Base-by-base conservation (phyloP, 2,329 filamentous ascomycete species). In the Helotiales sp. region DNA sequence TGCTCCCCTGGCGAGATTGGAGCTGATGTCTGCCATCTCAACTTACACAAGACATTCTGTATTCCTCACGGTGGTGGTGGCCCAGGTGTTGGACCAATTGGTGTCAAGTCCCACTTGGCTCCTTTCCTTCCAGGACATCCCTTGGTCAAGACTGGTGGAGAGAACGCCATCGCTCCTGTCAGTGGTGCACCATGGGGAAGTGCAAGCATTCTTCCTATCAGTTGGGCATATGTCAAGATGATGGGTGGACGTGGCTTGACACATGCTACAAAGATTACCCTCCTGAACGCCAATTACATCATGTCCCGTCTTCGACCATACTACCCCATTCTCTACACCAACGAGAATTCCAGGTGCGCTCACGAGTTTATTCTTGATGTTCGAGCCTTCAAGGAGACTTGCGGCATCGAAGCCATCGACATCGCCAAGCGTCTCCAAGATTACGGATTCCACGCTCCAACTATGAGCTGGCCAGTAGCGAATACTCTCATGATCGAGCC, bases 401-500 rank as follows among this genome's bases (percentile, higher is more conserved):
- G 91, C 6, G 93, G 93, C 28, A 83, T 98, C 74, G 94, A 97
- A 81, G 95, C 91, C 32, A 96, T 97, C 74, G 95, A 98, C 77
- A 91, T 98, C 71, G 95, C 95, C 76, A 98, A 98, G 85, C 92
- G 95, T 70, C 88, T 98, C 22, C 94, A 97, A 80, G 95, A 98
- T 78, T 98, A 97, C 78, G 95, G 95, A 49, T 98, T 98, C 87
- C 95, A 98, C 80, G 92, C 94, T 1, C 95, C 95, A 0, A 98
- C 95, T 62, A 97, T 98, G 95, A 93, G 90, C 78, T 97, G 93
- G 92, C 95, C 95, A 1, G 93, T 98, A 1, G 87, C 93, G 61
- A 96, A 96, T 81, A 97, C 95, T 0, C 87, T 98, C 52, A 98
- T 98, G 95, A 97, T 98, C 72, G 95, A 98, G 83, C 95, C 95